Evolutionary conservation across 2,329 filamentous ascomycete genomes (phyloP).

Genomic region (Fusarium anguioides): DNA sequence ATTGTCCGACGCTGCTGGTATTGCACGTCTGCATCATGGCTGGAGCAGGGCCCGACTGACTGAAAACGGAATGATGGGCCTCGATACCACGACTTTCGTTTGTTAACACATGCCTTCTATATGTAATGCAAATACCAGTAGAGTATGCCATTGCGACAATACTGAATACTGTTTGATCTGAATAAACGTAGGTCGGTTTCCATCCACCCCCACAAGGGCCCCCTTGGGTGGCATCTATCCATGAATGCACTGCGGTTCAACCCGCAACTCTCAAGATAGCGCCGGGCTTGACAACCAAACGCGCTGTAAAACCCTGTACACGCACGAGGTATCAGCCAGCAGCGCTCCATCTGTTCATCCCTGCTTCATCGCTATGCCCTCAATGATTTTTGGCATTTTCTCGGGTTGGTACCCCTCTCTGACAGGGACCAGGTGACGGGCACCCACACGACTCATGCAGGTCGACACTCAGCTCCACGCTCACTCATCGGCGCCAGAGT

Average conservation of each 20-base stretch:
- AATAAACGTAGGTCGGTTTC: conserved; percentile 17
- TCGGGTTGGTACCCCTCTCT: conserved; percentile 20
- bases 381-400: conserved; percentile 17
- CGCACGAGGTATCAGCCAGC: conserved; percentile 33
- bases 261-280: conserved; percentile 50
- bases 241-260: conserved; percentile 50
- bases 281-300: conserved; percentile 43
- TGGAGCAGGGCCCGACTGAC: not conserved
- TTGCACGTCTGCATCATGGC: not conserved
- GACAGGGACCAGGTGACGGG: conserved; percentile 38
- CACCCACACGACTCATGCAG: conserved; percentile 41
- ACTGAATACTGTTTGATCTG: not conserved
- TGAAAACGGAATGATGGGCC: not conserved
- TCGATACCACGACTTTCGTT: not conserved
- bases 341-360: conserved; percentile 26
- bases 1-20: not conserved
- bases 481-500: conserved; percentile 30
- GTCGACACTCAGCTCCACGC: conserved; percentile 38
- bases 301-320: conserved; percentile 35
- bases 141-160: conserved; percentile 4
- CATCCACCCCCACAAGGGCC: conserved; percentile 32
- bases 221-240: conserved; percentile 42
- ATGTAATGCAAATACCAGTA: not conserved
- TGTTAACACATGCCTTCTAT: not conserved
- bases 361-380: conserved; percentile 29